Evolutionary conservation across 108 stramenopile genomes (phyloP), one percentile per base, ranked within the genome.

Genomic region (Stephanodiscus minutulus): DNA sequence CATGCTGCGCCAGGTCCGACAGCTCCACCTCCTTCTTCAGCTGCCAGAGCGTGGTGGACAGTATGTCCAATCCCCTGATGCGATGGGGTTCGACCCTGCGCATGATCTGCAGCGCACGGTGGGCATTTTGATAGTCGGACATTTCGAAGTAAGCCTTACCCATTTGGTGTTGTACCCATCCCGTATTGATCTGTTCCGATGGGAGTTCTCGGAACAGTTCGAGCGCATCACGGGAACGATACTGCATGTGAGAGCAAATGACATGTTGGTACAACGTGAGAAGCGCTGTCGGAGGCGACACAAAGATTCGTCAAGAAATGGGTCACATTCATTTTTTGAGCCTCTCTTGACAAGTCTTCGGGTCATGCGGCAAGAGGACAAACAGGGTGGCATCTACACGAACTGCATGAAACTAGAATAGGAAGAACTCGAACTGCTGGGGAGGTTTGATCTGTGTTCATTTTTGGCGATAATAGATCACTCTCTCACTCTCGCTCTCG

Each of bases 21-120:
- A 98, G 76, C 66, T 97, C 96, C 36, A 97, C 96, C 75, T 98
- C 97, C 61, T 94, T 88, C 85, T 98, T 98, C 35, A 96, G 75
- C 60, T 98, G 97, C 96, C 97, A 99, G 8, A 96, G 78, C 2
- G 93, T 88, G 5, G 98, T 97, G 17, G 91, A 92, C 15, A 97
- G 83, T 24, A 96, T 70, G 20, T 98, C 98, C 12, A 98, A 76
- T 22, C 98, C 98, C 47, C 86, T 91, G 80, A 97, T 84, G 2
- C 96, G 89, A 73, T 97, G 88, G 15, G 98, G 97, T 36, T 97
- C 96, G 13, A 87, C 63, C 25, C 75, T 75, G 69, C 90, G 92
- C 96, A 97, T 96, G 21, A 79, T 81, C 68, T 95, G 84, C 18
- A 97, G 81, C 61, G 83, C 83, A 2, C 84, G 72, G 58, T 92